Evolutionary conservation across 2,329 filamentous ascomycete genomes (phyloP), one percentile per base, ranked within the genome.

Genomic region (Penicillium paneum): DNA sequence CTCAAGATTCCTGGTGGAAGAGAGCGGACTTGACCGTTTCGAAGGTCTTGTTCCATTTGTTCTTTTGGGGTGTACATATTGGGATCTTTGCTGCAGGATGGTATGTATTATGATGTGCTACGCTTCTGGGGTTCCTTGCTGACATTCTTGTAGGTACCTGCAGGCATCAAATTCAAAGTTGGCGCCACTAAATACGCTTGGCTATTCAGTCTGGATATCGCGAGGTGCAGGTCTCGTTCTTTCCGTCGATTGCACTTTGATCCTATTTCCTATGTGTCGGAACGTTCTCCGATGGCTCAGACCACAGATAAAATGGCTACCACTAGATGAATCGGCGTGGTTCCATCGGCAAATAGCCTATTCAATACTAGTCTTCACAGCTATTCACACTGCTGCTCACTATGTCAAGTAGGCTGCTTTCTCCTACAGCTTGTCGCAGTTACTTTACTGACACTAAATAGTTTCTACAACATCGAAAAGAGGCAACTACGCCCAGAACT

Each of bases 341-440:
- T 95, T 99, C 74, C 94, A 99, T 78, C 83, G 93, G 61, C 94
- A 99, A 74, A 83, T 96, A 40, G 93, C 94, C 17, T 99, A 99
- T 71, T 81, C 91, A 1, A 79, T 97, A 77, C 80, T 97, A 3
- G 70, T 96, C 52, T 99, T 92, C 74, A 89, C 87, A 28, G 81
- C 86, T 46, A 74, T 90, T 28, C 94, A 99, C 73, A 88, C 87
- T 1, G 70, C 81, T 13, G 85, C 85, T 47, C 94, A 99, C 75
- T 99, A 99, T 67, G 90, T 97, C 79, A 99, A 99, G 87, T 90
- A 80, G 73, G 84, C 75, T n/a, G 44, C 34, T 32, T 28, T n/a
- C 19, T 10, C 3, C 34, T 12, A 2, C 17, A 53, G 5, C 38
- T 15, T 31, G 26, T 8, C 8, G 0, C 13, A 8, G 19, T 15